Percentiles rank a stretch among this genome's conserved stretches.
Conservation (phyloP, 495 filamentous ascomycete species). For the Neurospora sp. region DNA sequence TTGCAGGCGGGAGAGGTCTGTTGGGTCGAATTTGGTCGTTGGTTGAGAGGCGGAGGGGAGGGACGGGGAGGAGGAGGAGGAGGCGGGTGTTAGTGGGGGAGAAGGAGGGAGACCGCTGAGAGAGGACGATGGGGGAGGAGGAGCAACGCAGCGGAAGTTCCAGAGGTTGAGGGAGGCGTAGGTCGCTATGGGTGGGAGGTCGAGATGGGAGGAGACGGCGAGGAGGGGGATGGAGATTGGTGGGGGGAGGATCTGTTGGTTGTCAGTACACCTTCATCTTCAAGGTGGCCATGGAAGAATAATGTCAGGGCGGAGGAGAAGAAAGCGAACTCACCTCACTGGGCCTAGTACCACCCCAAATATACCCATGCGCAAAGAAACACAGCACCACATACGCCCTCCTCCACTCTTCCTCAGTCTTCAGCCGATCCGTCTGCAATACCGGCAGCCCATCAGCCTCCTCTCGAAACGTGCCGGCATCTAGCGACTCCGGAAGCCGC, state of each 20-base stretch:
- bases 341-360: constrained; percentile 46
- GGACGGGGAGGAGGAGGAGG: background rate
- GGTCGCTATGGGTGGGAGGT: constrained; percentile 80
- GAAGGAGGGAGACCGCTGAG: constrained; percentile 37
- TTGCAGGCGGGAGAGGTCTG: constrained; percentile 60
- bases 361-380: constrained; percentile 78
- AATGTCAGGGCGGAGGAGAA: background rate
- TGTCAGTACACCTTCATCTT: background rate
- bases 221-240: constrained; percentile 73
- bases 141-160: constrained; percentile 55
- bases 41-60: background rate
- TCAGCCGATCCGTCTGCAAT: constrained; percentile 54
- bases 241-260: constrained; percentile 50
- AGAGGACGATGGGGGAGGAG: background rate
- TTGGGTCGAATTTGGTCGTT: constrained; percentile 31
- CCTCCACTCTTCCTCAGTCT: constrained; percentile 64
- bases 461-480: constrained; percentile 54
- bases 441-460: constrained; percentile 62
- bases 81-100: background rate
- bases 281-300: too few relatives aligned
- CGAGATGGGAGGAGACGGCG: constrained; percentile 61
- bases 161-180: constrained; percentile 83
- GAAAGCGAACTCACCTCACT: constrained; percentile 17
- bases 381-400: constrained; percentile 74
- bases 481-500: constrained; percentile 57